These are phyloP conservation scores for Hippophae rhamnoides DNA, from an alignment of 306 rosid genomes.

Conservation along the genomic window DNA sequence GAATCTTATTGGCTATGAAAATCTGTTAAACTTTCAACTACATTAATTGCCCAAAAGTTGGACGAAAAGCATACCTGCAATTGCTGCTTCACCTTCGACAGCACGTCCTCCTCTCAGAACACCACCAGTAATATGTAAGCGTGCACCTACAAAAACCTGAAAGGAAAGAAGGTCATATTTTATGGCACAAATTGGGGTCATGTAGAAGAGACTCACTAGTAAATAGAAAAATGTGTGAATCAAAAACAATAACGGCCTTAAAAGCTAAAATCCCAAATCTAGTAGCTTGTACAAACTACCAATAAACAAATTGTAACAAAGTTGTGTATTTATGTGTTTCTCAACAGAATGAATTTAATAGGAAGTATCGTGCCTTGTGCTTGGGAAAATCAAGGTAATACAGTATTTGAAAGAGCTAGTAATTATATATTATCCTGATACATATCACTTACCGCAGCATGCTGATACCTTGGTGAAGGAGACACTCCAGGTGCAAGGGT, in stretches of 20 bases:
- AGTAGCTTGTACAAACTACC: not conserved
- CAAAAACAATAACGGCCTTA: not conserved
- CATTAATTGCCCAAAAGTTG: slow-evolving; percentile 3
- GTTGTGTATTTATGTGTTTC: not conserved
- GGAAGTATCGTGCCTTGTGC: not conserved
- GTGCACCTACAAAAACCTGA: slow-evolving; percentile 97
- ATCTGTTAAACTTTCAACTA: not conserved
- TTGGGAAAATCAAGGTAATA: not conserved
- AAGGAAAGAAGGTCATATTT: slow-evolving; percentile 18
- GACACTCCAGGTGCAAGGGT: slow-evolving; percentile 99
- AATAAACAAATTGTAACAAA: not conserved
- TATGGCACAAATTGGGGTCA: slow-evolving; percentile 10
- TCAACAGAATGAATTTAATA: not conserved
- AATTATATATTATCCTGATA: not conserved
- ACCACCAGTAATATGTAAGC: slow-evolving; percentile 98
- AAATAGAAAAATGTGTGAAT: not conserved
- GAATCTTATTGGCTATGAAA: not conserved
- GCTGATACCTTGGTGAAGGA: slow-evolving; percentile 93
- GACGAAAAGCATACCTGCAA: slow-evolving; percentile 59
- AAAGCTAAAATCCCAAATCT: slow-evolving; percentile 1
- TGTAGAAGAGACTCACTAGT: slow-evolving; percentile 10
- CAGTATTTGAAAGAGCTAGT: slow-evolving; percentile 4
- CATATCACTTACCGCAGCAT: slow-evolving; percentile 83
- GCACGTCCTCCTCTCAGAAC: slow-evolving; percentile 89
- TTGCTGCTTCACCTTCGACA: slow-evolving; percentile 86